These are phyloP conservation scores for Trichosporon faecale DNA, from an alignment of 1,284 basidiomycete species.

Conservation along the genomic window DNA sequence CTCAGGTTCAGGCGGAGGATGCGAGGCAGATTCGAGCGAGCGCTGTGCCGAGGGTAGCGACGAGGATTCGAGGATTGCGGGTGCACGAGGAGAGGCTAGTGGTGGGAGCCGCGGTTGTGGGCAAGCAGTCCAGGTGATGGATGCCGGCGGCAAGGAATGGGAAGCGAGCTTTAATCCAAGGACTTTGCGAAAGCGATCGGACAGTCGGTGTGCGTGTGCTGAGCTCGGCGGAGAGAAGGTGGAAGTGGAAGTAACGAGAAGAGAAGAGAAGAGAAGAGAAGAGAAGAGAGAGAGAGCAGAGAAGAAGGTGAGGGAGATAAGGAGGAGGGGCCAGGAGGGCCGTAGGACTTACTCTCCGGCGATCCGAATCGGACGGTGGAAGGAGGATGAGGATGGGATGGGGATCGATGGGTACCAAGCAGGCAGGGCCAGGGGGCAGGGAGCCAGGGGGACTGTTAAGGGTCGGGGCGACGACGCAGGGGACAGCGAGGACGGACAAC, in stretches of 20 bases:
- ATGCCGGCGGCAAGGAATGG: conserved; percentile 1
- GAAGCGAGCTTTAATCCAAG: no score
- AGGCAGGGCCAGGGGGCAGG: no score
- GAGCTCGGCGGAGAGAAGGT: not conserved
- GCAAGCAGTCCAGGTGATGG: not conserved
- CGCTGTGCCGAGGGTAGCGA: not conserved
- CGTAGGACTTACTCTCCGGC: not conserved
- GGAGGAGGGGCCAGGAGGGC: not conserved
- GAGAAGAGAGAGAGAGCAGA: not conserved
- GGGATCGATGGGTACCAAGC: not conserved
- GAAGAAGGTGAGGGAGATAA: not conserved
- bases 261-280: not conserved
- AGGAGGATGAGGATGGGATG: not conserved
- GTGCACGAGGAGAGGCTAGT: not conserved
- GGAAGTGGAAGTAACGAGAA: not conserved
- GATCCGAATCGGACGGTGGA: not conserved
- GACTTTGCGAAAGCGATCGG: no score
- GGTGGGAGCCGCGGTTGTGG: not conserved
- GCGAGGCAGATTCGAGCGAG: not conserved
- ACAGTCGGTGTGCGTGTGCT: no score
- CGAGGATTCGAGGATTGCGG: not conserved
- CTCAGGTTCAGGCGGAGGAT: not conserved
- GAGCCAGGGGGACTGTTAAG: not conserved
- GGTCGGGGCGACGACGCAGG: not conserved
- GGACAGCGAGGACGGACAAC: not conserved